Evolutionary conservation across 2,329 filamentous ascomycete species (phyloP).

Genomic region (Pezicula carpinea): DNA sequence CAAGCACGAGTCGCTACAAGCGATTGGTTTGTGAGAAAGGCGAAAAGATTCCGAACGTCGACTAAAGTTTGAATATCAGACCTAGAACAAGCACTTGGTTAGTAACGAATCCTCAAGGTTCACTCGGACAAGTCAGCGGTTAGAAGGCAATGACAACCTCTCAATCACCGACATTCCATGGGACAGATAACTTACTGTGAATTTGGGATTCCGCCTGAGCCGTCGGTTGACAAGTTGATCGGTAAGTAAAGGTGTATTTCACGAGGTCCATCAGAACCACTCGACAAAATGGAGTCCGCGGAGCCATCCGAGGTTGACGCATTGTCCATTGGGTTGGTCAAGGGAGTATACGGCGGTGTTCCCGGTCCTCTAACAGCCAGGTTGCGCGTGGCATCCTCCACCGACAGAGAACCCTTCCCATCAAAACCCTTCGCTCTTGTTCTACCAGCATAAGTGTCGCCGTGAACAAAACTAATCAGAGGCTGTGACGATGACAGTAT

Average conservation of each 20-base stretch:
- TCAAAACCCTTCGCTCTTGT: slow-evolving; percentile 37
- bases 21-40: slow-evolving; percentile 59
- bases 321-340: slow-evolving; percentile 8
- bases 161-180: too few relatives aligned
- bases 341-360: slow-evolving; percentile 32
- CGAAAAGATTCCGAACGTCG: slow-evolving; percentile 60
- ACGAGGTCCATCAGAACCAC: slow-evolving; percentile 27
- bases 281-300: slow-evolving; percentile 14
- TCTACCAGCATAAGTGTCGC: slow-evolving; percentile 11
- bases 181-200: too few relatives aligned
- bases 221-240: slow-evolving; percentile 11
- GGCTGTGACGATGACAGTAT: slow-evolving; percentile 45
- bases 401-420: slow-evolving; percentile 43
- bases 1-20: slow-evolving; percentile 52
- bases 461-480: slow-evolving; percentile 15
- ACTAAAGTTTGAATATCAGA: slow-evolving; percentile 51
- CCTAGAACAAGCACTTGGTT: slow-evolving; percentile 24
- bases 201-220: slow-evolving; percentile 14
- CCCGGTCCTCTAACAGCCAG: slow-evolving; percentile 29
- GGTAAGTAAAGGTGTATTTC: slow-evolving; percentile 53
- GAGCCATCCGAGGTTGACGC: slow-evolving; percentile 17
- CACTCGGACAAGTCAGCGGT: too few relatives aligned
- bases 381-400: slow-evolving; percentile 43
- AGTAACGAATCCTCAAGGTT: too few relatives aligned
- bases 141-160: too few relatives aligned